Evolutionary conservation across 352 stramenopile species (phyloP), one percentile per base, ranked within the genome.

Genomic region (Peronospora tabacina): DNA sequence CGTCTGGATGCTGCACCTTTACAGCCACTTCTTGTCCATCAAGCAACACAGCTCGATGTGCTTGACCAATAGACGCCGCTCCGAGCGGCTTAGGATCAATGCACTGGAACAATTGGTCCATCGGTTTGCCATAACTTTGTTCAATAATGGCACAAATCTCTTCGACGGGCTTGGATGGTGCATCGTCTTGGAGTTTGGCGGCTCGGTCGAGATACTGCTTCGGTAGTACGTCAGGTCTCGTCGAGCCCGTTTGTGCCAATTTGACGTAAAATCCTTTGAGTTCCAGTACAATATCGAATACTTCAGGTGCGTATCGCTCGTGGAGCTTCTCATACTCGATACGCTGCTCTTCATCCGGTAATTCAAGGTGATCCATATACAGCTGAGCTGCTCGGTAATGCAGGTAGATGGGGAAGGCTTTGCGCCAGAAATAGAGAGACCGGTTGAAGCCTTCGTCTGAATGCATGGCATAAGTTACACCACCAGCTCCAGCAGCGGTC

Each of bases 1-100:
- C 93, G 34, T 96, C 77, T 2, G 93, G 92, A 63, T 97, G 96
- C 66, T 97, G 90, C 32, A 98, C 84, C 59, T 96, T 95, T 13
- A 95, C 75, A 0, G 83, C 85, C 26, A 94, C 83, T 52, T 87
- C 76, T 28, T 82, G 58, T 15, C 83, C 83, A 44, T 83, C 67
- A 19, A 69, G 56, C 22, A 94, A 66, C 55, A 78, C 70, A 0
- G 83, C 83, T 29, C 80, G 75, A 64, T 94, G 83, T 17, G 77
- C 79, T 51, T 94, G 83, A 10, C 83, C 83, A 52, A 94, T 94
- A 15, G 81, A 91, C 8, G 83, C 83, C 1, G 77, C 75, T 24
- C 83, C 83, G 16, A 94, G 62, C 12, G 83, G 83, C 52, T 85
- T 78, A 0, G 72, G 11, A 32, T 91, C 83, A 30, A 94, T 81